These are phyloP conservation scores for Ilex asprella DNA, from an alignment of 257 asterid genomes.

Conservation along the genomic window DNA sequence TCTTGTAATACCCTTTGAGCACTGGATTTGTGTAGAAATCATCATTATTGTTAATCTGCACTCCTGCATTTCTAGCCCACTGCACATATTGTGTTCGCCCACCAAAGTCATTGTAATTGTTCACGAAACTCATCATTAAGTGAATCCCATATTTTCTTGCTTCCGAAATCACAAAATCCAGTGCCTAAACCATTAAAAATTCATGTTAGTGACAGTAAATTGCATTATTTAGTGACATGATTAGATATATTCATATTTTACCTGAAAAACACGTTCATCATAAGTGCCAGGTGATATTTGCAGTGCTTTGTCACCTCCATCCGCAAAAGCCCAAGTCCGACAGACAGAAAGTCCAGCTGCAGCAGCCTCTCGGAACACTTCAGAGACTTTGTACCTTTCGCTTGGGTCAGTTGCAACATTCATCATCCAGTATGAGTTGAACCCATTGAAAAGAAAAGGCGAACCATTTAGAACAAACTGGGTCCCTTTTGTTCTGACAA, in stretches of 20 bases:
- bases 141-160: slow-evolving; percentile 53
- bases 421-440: slow-evolving; percentile 82
- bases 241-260: background rate
- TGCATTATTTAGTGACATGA: background rate
- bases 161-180: slow-evolving; percentile 63
- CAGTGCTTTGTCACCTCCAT: slow-evolving; percentile 46
- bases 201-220: too few species aligned
- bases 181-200: slow-evolving; percentile 26
- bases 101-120: slow-evolving; percentile 60
- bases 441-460: slow-evolving; percentile 65
- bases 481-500: slow-evolving; percentile 34
- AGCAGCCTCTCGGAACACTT: slow-evolving; percentile 47
- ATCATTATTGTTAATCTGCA: slow-evolving; percentile 32
- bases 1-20: slow-evolving; percentile 51
- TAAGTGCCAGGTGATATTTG: slow-evolving; percentile 62
- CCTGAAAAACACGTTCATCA: slow-evolving; percentile 72
- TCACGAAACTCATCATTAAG: slow-evolving; percentile 53
- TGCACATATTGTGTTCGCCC: slow-evolving; percentile 47
- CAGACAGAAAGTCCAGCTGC: slow-evolving; percentile 56
- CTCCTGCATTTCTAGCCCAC: slow-evolving; percentile 64
- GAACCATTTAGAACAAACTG: slow-evolving; percentile 49
- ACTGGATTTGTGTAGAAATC: slow-evolving; percentile 65
- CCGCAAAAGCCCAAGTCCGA: slow-evolving; percentile 73
- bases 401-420: slow-evolving; percentile 45
- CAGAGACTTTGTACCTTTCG: slow-evolving; percentile 44